Base-by-base conservation (phyloP, 805 yeast genomes). In the Saturnispora halmiae region DNA sequence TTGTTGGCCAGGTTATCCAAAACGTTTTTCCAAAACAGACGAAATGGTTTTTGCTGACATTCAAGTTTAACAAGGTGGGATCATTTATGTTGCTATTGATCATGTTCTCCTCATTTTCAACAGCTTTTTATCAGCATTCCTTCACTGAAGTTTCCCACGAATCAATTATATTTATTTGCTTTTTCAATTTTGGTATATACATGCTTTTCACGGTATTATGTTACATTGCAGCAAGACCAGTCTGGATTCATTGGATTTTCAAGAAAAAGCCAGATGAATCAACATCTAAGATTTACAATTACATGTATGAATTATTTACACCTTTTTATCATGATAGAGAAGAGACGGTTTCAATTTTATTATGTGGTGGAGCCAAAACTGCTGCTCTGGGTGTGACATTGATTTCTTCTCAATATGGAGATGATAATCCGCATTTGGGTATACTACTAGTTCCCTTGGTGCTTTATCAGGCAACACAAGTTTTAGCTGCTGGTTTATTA, bases 341-440 rank as follows among this genome's bases (percentile, higher is more conserved):
- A 38, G 95, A 87, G 53, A 75, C 95, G 0, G 83, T 84, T 27
- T 70, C 88, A 10, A 72, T 87, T 38, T 72, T 86, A 81, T 69
- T 85, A 44, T 84, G 95, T 60, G 95, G 94, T 9, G 90, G 94
- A 4, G 95, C 96, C 2, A 87, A 86, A 59, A 86, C 95, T 1
- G 95, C 94, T 0, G 95, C 95, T 0, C 65, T 86, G 38, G 96
- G 95, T 28, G 94, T 86, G 4, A 82, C 94, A 1, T 65, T 86
- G 38, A 69, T 82, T n/a, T 69, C 87, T 2, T 48, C 64, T 0
- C 64, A 59, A 43, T 86, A 84, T 56, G 94, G 94, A 13, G 60
- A 73, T 4, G 53, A 69, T 34, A 75, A 72, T 50, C 65, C 70
- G 8, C 66, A 75, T 49, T 62, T 85, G 46, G 95, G 95, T 14